Percentiles rank a stretch among this genome's conserved stretches.
Conservation (phyloP, 2,329 filamentous ascomycete genomes). For the Pseudogymnoascus destructans region DNA sequence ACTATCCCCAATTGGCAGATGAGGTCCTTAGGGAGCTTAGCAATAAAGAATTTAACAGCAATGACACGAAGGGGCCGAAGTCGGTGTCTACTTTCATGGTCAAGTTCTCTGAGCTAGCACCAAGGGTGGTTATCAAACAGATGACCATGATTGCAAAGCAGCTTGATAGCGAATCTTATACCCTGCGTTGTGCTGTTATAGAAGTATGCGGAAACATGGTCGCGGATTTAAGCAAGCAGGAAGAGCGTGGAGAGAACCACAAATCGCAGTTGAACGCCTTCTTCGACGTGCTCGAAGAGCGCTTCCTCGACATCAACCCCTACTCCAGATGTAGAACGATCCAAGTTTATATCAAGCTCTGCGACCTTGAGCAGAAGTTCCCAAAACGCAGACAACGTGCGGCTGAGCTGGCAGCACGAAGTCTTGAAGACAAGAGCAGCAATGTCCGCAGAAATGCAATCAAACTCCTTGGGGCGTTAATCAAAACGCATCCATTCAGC, state of each 20-base stretch:
- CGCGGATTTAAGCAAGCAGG: constrained; percentile 75
- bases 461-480: constrained; percentile 74
- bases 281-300: constrained; percentile 90
- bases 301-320: constrained; percentile 91
- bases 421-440: constrained; percentile 94
- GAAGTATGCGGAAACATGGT: constrained; percentile 97
- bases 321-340: constrained; percentile 87
- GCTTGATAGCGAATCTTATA: constrained; percentile 94
- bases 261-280: constrained; percentile 94
- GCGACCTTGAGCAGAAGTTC: constrained; percentile 91
- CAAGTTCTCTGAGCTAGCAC: constrained; percentile 83
- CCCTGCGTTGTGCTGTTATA: constrained; percentile 81
- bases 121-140: constrained; percentile 88
- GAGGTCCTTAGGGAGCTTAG: constrained; percentile 89
- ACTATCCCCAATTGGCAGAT: constrained; percentile 88
- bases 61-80: constrained; percentile 88
- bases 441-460: constrained; percentile 93
- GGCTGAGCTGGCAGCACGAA: constrained; percentile 75
- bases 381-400: constrained; percentile 81
- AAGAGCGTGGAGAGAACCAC: constrained; percentile 82
- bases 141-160: constrained; percentile 93
- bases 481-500: constrained; percentile 89
- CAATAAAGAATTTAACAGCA: constrained; percentile 96
- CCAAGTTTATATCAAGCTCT: constrained; percentile 85
- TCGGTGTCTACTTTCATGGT: constrained; percentile 90